Percentiles rank a stretch among this genome's conserved stretches.
Evolutionary conservation across 441 rosid genomes (phyloP).

Genomic region (Erysimum pusillum): DNA sequence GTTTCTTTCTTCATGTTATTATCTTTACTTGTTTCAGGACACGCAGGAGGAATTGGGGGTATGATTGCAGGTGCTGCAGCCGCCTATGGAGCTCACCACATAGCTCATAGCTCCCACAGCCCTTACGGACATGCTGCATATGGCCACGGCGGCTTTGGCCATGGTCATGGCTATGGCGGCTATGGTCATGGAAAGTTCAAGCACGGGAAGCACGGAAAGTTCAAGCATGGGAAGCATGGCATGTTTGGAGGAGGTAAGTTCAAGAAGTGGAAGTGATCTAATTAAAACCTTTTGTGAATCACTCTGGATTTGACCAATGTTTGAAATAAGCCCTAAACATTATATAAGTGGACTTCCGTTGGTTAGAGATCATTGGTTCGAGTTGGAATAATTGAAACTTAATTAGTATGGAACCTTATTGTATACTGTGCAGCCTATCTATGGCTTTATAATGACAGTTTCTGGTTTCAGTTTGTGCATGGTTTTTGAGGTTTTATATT

Average conservation of each 20-base stretch:
- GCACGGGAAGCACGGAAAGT: conserved; percentile 59
- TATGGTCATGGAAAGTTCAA: conserved; percentile 60
- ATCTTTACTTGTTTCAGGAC: conserved; percentile 53
- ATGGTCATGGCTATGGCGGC: conserved; percentile 49
- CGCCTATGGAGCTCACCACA: conserved; percentile 48
- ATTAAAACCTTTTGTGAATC: neutral
- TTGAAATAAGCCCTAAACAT: conserved; percentile 35
- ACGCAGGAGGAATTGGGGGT: conserved; percentile 52
- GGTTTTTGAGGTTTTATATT: conserved; percentile 17
- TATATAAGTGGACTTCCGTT: conserved; percentile 18
- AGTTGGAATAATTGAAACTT: conserved; percentile 33
- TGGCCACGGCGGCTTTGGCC: conserved; percentile 45
- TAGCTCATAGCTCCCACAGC: conserved; percentile 53
- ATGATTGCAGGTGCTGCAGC: conserved; percentile 53
- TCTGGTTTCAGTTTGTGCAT: conserved; percentile 13
- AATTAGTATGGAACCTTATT: conserved; percentile 12
- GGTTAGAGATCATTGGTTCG: conserved; percentile 34
- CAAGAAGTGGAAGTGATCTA: conserved; percentile 75
- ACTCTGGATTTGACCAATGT: conserved; percentile 30
- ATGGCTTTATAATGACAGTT: conserved; percentile 29
- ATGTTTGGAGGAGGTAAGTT: conserved; percentile 56
- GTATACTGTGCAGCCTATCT: conserved; percentile 20
- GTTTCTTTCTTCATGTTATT: conserved; percentile 43
- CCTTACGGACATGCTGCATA: conserved; percentile 42
- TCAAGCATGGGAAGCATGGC: conserved; percentile 52